These are phyloP conservation scores for Cerioporus squamosus DNA, from an alignment of 1,284 basidiomycete genomes.

Conservation along the genomic window DNA sequence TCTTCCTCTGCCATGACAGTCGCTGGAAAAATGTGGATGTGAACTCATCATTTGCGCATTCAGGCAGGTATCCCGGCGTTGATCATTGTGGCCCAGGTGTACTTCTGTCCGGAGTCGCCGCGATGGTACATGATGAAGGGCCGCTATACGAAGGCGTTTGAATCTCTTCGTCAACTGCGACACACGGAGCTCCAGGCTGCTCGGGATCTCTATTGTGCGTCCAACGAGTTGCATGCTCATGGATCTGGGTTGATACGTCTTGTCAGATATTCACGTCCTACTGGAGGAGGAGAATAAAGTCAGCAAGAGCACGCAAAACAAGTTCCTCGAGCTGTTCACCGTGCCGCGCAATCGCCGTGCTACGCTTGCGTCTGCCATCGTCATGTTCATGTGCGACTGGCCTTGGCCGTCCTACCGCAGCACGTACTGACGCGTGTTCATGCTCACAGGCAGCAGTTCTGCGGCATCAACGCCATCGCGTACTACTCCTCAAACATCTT, in stretches of 20 bases:
- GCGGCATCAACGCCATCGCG: slow-evolving; percentile 68
- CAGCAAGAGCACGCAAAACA: slow-evolving; percentile 46
- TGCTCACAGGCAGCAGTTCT: slow-evolving; percentile 53
- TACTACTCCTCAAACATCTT: slow-evolving; percentile 71
- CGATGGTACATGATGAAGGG: slow-evolving; percentile 78
- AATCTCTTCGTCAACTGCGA: slow-evolving; percentile 67
- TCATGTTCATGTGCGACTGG: slow-evolving; percentile 60
- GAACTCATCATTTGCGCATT: not conserved
- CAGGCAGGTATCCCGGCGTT: slow-evolving; percentile 67
- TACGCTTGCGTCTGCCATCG: slow-evolving; percentile 65
- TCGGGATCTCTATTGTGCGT: slow-evolving; percentile 60
- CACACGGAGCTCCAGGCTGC: slow-evolving; percentile 75
- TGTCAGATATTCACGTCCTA: slow-evolving; percentile 68
- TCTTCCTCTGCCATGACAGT: not conserved
- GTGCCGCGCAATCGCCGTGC: slow-evolving; percentile 79
- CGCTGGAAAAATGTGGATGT: not conserved
- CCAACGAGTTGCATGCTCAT: no score
- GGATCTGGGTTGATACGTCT: not conserved
- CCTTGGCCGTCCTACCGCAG: no score
- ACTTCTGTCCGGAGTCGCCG: slow-evolving; percentile 63
- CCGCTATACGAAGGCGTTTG: slow-evolving; percentile 66
- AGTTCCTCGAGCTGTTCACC: slow-evolving; percentile 69
- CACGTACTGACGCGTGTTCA: no score
- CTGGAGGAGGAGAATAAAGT: slow-evolving; percentile 69
- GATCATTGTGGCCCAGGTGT: slow-evolving; percentile 59